Evolutionary conservation across 164 flowering plant genomes (phyloP), one percentile per base, ranked within the genome.

Genomic region (Dillenia turbinata): DNA sequence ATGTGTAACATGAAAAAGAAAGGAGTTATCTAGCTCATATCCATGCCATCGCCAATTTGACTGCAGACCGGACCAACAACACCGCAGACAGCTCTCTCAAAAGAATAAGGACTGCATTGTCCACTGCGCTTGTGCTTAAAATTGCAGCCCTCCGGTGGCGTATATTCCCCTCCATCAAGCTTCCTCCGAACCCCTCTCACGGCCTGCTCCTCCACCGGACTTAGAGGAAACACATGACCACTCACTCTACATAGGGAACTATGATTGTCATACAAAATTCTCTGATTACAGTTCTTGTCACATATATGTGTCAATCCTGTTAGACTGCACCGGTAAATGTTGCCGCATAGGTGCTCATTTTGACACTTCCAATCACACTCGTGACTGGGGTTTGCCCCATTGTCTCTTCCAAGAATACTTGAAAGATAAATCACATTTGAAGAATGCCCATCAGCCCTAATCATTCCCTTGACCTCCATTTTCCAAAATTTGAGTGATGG

Each of bases 201-300:
- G 0, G 97, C 98, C 66, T 89, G 96, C 56, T 80, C 85, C 77
- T 94, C 98, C 19, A 72, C 75, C 22, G 73, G 79, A 5, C 97
- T 67, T 69, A 94, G 85, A 66, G 95, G 96, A 71, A 94, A 90
- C 67, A 90, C 63, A 71, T 86, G 81, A 44, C 92, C 76, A 53
- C 97, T 94, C 62, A 84, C 97, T 71, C 92, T 80, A 87, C 98
- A 91, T 66, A 94, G 89, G 47, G 96, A 94, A 81, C 81, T 84
- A 73, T 83, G 90, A 75, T 94, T 94, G 76, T 90, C 98, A 74
- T 89, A 90, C 67, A 94, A 52, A 66, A 94, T 90, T 74, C 93
- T 78, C 93, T 91, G 98, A 84, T 94, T 75, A 87, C 98, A 94
- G 66, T 94, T 94, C 81, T 94, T 89, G 85, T 94, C 98, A 83